phyloP scores from a whole-genome alignment of 768 basidiomycete species.

The Kwoniella sp. region DNA sequence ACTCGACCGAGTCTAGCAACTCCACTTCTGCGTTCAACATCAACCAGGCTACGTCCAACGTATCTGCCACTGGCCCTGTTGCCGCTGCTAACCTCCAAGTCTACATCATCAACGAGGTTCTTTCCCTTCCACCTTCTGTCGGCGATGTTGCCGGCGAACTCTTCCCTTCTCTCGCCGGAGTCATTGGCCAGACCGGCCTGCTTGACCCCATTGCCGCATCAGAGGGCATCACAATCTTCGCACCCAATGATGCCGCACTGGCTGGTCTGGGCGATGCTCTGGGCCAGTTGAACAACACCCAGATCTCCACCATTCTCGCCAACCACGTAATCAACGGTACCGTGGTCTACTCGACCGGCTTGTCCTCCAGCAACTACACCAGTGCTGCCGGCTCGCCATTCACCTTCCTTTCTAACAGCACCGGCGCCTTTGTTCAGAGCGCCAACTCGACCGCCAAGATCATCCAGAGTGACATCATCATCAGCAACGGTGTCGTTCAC shows the following conservation, averaged over 20 bases:
- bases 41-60: slow-evolving; percentile 61
- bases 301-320: slow-evolving; percentile 59
- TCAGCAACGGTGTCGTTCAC: slow-evolving; percentile 71
- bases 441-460: slow-evolving; percentile 62
- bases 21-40: slow-evolving; percentile 59
- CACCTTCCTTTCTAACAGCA: slow-evolving; percentile 62
- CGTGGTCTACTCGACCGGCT: slow-evolving; percentile 64
- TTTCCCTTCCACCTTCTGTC: slow-evolving; percentile 63
- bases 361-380: slow-evolving; percentile 58
- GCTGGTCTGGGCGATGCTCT: slow-evolving; percentile 54
- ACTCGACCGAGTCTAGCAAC: slow-evolving; percentile 29
- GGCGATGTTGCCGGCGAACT: slow-evolving; percentile 58
- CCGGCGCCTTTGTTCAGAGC: slow-evolving; percentile 64
- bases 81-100: slow-evolving; percentile 49
- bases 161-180: slow-evolving; percentile 58
- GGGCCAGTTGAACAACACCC: slow-evolving; percentile 60
- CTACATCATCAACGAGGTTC: slow-evolving; percentile 56
- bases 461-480: slow-evolving; percentile 64
- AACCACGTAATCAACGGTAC: slow-evolving; percentile 78
- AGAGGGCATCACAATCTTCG: slow-evolving; percentile 68
- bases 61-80: slow-evolving; percentile 34
- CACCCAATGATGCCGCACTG: slow-evolving; percentile 64
- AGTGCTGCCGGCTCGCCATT: slow-evolving; percentile 66
- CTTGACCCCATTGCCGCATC: slow-evolving; percentile 58
- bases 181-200: slow-evolving; percentile 53